Conservation (phyloP, 768 basidiomycete genomes). For the Phlegmacium glaucopus region DNA sequence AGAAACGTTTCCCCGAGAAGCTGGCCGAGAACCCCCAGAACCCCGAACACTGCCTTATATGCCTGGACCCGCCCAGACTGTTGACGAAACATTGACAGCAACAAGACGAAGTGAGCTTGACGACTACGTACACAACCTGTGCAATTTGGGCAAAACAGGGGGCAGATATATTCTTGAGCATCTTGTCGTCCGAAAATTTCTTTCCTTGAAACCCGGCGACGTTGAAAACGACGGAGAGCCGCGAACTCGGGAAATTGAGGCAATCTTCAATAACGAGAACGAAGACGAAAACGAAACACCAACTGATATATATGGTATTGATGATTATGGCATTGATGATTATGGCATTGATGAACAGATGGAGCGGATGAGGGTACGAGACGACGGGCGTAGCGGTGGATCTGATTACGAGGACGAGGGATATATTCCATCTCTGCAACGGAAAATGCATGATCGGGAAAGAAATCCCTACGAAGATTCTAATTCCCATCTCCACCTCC, state of each 20-base stretch:
- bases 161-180: conserved; percentile 82
- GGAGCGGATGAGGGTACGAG: conserved; percentile 44
- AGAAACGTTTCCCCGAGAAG: conserved; percentile 86
- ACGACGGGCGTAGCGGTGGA: conserved; percentile 51
- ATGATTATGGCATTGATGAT: conserved; percentile 27
- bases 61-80: conserved; percentile 88
- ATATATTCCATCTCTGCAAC: conserved; percentile 43
- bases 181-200: conserved; percentile 75
- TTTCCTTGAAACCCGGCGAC: conserved; percentile 85
- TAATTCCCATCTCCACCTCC: conserved; percentile 37
- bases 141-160: conserved; percentile 61
- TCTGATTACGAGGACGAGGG: conserved; percentile 68
- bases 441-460: conserved; percentile 30
- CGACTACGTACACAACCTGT: conserved; percentile 80
- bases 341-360: conserved; percentile 49
- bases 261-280: conserved; percentile 39
- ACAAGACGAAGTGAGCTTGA: conserved; percentile 81
- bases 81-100: conserved; percentile 82
- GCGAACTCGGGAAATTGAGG: conserved; percentile 54
- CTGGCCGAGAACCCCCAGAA: conserved; percentile 67
- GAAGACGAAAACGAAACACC: conserved; percentile 24
- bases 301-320: too few relatives aligned
- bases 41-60: conserved; percentile 89
- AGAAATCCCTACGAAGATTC: conserved; percentile 43
- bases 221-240: conserved; percentile 66